Percentiles rank a stretch among this genome's conserved stretches.
phyloP scores from a whole-genome alignment of 306 rosid genomes.

The Lathyrus sativus region DNA sequence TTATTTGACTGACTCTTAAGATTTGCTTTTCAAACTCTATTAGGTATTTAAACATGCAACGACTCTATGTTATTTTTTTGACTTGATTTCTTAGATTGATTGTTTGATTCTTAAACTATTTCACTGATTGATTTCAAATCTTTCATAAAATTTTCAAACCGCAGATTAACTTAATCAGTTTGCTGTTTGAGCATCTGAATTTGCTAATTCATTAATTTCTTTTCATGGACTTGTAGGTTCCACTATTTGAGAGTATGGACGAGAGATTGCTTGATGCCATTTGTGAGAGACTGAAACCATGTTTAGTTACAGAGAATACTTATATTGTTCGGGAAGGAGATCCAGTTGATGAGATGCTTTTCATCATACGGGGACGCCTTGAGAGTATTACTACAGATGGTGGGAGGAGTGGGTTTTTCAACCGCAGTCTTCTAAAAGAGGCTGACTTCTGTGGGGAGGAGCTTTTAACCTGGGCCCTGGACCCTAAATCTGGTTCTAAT shows the following conservation, averaged over 20 bases:
- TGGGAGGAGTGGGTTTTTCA: conserved; percentile 94
- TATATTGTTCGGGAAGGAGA: conserved; percentile 95
- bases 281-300: conserved; percentile 92
- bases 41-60: no score
- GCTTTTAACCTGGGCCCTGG: conserved; percentile 97
- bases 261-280: conserved; percentile 98
- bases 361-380: conserved; percentile 95
- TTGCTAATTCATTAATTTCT: conserved; percentile 35
- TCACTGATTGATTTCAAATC: no score
- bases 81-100: no score
- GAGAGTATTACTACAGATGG: conserved; percentile 98
- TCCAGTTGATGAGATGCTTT: conserved; percentile 98
- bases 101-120: no score
- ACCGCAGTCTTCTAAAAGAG: conserved; percentile 77
- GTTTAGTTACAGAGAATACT: conserved; percentile 79
- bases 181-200: conserved; percentile 34
- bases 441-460: conserved; percentile 98
- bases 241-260: conserved; percentile 90
- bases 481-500: conserved; percentile 93
- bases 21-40: no score
- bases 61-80: no score
- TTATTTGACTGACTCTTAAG: no score
- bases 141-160: no score
- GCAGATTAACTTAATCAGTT: neutral
- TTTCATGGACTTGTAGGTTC: conserved; percentile 68